Evolutionary conservation across 441 rosid genomes (phyloP), one percentile per base, ranked within the genome.

Genomic region (Populus hybrid): DNA sequence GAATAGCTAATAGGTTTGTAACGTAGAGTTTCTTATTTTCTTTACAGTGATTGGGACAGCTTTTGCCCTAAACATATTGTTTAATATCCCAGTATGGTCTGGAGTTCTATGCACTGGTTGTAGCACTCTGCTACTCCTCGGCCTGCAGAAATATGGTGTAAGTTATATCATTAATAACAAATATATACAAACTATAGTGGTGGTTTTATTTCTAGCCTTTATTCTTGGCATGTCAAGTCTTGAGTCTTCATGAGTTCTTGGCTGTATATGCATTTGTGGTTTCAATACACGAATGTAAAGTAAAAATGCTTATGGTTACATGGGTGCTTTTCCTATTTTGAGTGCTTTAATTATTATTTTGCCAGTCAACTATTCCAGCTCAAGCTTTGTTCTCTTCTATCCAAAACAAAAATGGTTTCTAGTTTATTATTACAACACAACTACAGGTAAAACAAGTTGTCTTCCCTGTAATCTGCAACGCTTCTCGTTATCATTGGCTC

Each of bases 21-120:
- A 53, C 61, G 61, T 53, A 18, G 61, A 53, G 5, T 46, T 69
- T 46, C 14, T 23, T 5, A 67, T 26, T 42, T 16, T 72, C 32
- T 66, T 21, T 8, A 53, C 81, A 91, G 96, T 90, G 74, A 86
- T 90, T 19, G 92, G 96, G 73, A 90, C 92, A 75, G 91, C 96
- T 14, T 91, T 90, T 79, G 94, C 86, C 8, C 75, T 91, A n/a
- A 89, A 90, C 46, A 86, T 91, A 68, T 40, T 91, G 78, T 84
- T 90, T 24, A 76, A 86, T 42, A 75, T 91, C 66, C 92, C 89
- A 9, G 79, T 91, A 0, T 89, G 92, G 91, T 71, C 26, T 67
- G 96, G 94, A 73, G 94, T 91, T 80, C 84, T 91, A 10, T 50
- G 79, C 34, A 90, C 92, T 9, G 94, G 96, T 26, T 66, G 65